Evolutionary conservation across 495 filamentous ascomycete species (phyloP).

Genomic region (Penicillium taxi): DNA sequence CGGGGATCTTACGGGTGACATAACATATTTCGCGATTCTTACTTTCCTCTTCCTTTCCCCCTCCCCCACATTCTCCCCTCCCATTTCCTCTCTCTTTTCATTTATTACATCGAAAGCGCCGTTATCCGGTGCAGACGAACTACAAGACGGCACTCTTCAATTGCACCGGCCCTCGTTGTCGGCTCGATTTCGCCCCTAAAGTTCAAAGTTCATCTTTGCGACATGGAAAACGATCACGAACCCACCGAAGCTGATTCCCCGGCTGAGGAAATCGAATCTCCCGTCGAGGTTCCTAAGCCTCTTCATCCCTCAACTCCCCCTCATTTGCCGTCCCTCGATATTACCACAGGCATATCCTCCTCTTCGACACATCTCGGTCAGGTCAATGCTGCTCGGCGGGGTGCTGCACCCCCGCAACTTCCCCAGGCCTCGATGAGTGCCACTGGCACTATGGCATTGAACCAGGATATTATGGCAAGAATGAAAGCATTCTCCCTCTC

Average conservation of each 20-base stretch:
- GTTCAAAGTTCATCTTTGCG: too few species aligned
- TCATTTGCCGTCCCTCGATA: conserved; percentile 23
- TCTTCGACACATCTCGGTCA: conserved; percentile 77
- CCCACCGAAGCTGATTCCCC: conserved; percentile 1
- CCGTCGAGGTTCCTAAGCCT: neutral
- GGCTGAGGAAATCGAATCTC: neutral
- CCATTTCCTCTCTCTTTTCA: conserved; percentile 1
- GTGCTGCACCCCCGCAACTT: conserved; percentile 35
- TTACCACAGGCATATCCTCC: conserved; percentile 50
- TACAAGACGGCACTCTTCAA: conserved; percentile 18
- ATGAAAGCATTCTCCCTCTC: conserved; percentile 70
- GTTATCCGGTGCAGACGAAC: conserved; percentile 8
- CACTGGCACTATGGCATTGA: conserved; percentile 48
- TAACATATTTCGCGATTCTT: conserved; percentile 3
- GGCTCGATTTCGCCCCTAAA: conserved; percentile 14
- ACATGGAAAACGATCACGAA: conserved; percentile 24
- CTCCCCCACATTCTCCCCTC: conserved; percentile 4
- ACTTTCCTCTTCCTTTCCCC: conserved; percentile 2
- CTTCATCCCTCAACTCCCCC: conserved; percentile 18
- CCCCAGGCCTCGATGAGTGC: conserved; percentile 47
- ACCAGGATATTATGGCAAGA: conserved; percentile 74
- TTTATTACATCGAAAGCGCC: conserved; percentile 8
- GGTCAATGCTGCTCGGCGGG: conserved; percentile 67
- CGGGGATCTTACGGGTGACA: conserved; percentile 4
- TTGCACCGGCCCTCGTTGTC: conserved; percentile 20